Base-by-base conservation (phyloP, 2,329 filamentous ascomycete genomes). In the Fusarium tanahbumbuense region DNA sequence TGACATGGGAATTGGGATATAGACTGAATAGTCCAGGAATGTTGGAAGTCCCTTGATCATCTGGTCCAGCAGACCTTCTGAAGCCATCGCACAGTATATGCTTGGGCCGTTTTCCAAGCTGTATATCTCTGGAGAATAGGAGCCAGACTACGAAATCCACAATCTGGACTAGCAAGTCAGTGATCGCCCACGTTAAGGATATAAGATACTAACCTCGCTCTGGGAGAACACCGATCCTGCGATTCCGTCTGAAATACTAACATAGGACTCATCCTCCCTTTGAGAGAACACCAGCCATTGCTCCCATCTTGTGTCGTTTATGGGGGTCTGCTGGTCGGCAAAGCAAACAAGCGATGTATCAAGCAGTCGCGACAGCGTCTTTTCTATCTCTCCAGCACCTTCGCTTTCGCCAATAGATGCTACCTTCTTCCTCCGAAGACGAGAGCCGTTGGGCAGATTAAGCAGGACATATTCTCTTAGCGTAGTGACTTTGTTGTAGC, bases 41-140 rank as follows among this genome's bases (percentile, higher is more conserved):
- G 10, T 73, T 78, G 34, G 83, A 83, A 11, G 67, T 66, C 3
- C 60, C 63, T 15, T 77, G 70, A 8, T 76, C 75, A 8, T 68
- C 74, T 27, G 78, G 80, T 32, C 72, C 76, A 34, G 72, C 71
- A 27, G 81, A 77, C 71, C 85, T 88, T 73, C 91, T 88, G 73
- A 91, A 97, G 25, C 95, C 95, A 83, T 97, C 91, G 72, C 93
- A 94, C 7, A 99, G 86, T 8, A 97, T 75, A 80, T 98, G 93
- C 53, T 88, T 86, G 3, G 91, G 90, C 75, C 86, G 87, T 52
- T 68, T 37, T 12, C 70, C 83, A 78, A 62, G 79, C 80, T 28
- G 77, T 32, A 84, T 81, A 18, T 83, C 80, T 71, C 87, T 85
- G 15, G 87, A 88, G 78, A 97, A 97, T 3, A 97, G 83, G 12